Evolutionary conservation across 148 eudicot genomes (phyloP), one percentile per base, ranked within the genome.

Genomic region (Cornus kousa): DNA sequence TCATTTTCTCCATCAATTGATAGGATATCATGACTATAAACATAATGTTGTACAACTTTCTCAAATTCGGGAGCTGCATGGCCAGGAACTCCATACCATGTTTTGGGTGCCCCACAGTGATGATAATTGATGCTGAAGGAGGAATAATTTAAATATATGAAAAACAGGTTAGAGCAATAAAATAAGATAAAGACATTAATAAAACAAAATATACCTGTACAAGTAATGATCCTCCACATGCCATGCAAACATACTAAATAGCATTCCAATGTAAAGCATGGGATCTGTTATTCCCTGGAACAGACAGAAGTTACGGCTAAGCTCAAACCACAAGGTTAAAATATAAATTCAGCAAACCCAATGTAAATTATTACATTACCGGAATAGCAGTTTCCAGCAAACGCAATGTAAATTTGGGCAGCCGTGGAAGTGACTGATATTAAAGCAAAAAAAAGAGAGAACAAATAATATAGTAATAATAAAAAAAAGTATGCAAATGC

Each of bases 241-340:
- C 97, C 97, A 93, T 23, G 93, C 95, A 82, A 93, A 93, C 92
- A 91, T 91, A 82, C 95, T 93, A 73, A 93, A 93, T 46, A 93
- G 86, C 97, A 93, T 91, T 80, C 97, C 97, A 74, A 93, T 91
- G 89, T 93, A 93, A 65, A 93, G 95, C 97, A 93, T 91, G 39
- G 97, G 97, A 78, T 89, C 93, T 68, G 97, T 89, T 68, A 93
- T 85, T 70, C 97, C 97, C 97, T 93, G 86, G 55, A 79, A 66
- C 64, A 71, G 72, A 68, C 32, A 72, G 65, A 59, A 55, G 53
- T 72, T 67, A 74, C 16, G 53, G 33, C 20, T 77, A 23, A 64
- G 4, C 24, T 32, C 22, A 32, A 72, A 59, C 7, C 53, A 35
- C 40, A 9, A 24, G 3, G 64, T 71, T 46, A 23, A 71, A 23